Percentiles rank a stretch among this genome's conserved stretches.
These are phyloP conservation scores for Phytophthora citricola DNA, from an alignment of 352 stramenopile species.

Conservation along the genomic window DNA sequence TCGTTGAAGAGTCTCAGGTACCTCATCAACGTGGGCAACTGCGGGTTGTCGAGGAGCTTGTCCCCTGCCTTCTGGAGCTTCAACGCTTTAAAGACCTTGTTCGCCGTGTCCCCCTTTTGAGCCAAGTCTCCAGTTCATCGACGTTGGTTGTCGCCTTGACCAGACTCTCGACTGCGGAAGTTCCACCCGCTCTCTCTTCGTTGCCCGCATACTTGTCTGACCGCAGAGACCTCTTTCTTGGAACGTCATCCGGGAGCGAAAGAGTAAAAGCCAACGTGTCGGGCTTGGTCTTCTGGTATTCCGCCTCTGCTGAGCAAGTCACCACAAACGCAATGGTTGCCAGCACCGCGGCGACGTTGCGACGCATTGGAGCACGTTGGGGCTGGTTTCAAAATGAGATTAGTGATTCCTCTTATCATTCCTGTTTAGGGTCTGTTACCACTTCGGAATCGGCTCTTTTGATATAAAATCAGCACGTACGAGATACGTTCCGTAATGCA, in stretches of 20 bases:
- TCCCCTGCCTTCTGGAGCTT: conserved; percentile 19
- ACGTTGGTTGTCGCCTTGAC: conserved; percentile 8
- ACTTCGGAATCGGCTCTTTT: too few relatives aligned
- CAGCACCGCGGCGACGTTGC: background rate
- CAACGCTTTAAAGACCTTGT: conserved; percentile 16
- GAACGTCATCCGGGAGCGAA: background rate
- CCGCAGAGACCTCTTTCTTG: conserved; percentile 1
- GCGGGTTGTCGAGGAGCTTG: conserved; percentile 1
- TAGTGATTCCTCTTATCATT: too few relatives aligned
- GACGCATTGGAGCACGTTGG: background rate
- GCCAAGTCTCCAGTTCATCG: conserved; percentile 7
- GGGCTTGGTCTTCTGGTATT: background rate
- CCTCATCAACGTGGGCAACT: conserved; percentile 5
- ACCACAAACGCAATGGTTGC: background rate
- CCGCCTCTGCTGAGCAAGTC: background rate
- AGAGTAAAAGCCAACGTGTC: background rate
- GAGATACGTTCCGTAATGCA: too few relatives aligned
- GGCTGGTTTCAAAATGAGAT: too few relatives aligned
- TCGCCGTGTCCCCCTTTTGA: conserved; percentile 11
- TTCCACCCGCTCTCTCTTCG: conserved; percentile 5
- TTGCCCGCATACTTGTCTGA: background rate
- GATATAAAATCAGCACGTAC: too few relatives aligned
- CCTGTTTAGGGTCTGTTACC: too few relatives aligned
- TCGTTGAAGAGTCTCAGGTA: conserved; percentile 28
- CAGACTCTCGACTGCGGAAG: background rate